phyloP scores from a whole-genome alignment of 2,329 filamentous ascomycete genomes.

The Botrytis paeoniae region DNA sequence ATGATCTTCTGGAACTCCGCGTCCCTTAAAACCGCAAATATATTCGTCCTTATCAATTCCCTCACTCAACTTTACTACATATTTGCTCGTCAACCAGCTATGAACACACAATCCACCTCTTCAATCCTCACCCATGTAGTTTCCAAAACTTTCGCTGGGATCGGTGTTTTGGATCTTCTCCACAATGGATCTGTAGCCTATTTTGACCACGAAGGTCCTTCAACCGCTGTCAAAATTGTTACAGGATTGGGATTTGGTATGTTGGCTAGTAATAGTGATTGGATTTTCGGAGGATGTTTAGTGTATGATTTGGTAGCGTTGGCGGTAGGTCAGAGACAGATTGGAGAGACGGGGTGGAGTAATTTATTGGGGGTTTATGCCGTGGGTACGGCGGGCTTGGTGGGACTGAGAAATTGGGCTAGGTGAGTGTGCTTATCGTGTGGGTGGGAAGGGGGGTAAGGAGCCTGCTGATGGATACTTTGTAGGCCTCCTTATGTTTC shows the following conservation, averaged over 20 bases:
- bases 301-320: conserved; percentile 57
- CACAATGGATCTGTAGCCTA: conserved; percentile 58
- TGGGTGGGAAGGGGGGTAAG: too few species aligned
- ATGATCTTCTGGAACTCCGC: conserved; percentile 61
- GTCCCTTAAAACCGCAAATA: conserved; percentile 48
- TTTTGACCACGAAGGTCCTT: conserved; percentile 48
- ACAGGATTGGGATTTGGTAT: conserved; percentile 54
- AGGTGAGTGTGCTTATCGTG: conserved; percentile 43
- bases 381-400: conserved; percentile 37
- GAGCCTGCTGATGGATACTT: conserved; percentile 19
- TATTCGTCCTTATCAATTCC: conserved; percentile 56
- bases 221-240: conserved; percentile 46
- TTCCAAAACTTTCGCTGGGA: conserved; percentile 58
- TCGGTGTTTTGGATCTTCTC: conserved; percentile 56
- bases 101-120: conserved; percentile 49
- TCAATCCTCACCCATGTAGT: conserved; percentile 57
- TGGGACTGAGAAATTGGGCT: conserved; percentile 49
- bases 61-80: conserved; percentile 54
- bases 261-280: conserved; percentile 50
- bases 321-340: conserved; percentile 50
- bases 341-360: conserved; percentile 47
- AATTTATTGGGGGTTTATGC: conserved; percentile 51
- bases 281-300: conserved; percentile 58
- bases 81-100: conserved; percentile 45
- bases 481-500: conserved; percentile 29